These are phyloP conservation scores for Dichotomocladium elegans DNA, from an alignment of 371 early-diverging fungal genomes.

Conservation along the genomic window DNA sequence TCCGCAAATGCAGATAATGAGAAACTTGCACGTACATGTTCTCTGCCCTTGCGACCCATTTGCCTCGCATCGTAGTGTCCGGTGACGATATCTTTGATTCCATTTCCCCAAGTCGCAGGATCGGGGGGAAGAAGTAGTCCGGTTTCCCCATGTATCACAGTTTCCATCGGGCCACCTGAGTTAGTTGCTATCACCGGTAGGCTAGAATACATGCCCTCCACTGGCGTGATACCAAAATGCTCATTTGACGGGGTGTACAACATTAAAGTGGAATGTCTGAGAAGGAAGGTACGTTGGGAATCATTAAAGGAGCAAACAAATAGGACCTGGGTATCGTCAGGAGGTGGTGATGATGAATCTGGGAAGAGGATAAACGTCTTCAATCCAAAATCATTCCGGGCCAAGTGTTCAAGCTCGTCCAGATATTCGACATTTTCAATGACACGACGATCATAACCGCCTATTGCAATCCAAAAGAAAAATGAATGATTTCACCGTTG, in stretches of 20 bases:
- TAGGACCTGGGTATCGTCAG: slow-evolving; percentile 61
- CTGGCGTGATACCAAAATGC: slow-evolving; percentile 95
- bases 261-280: slow-evolving; percentile 60
- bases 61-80: slow-evolving; percentile 19
- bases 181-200: slow-evolving; percentile 87
- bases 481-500: too few species aligned
- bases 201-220: slow-evolving; percentile 91
- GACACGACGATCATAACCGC: slow-evolving; percentile 86
- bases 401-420: slow-evolving; percentile 61
- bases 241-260: slow-evolving; percentile 93
- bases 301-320: slow-evolving; percentile 90
- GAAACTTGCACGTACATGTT: slow-evolving; percentile 61
- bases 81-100: slow-evolving; percentile 46
- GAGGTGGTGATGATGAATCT: slow-evolving; percentile 17
- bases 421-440: slow-evolving; percentile 85
- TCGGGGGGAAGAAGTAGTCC: slow-evolving; percentile 71
- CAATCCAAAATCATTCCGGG: slow-evolving; percentile 37
- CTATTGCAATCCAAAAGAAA: slow-evolving; percentile 23
- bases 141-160: slow-evolving; percentile 68
- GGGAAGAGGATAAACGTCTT: slow-evolving; percentile 44
- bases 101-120: slow-evolving; percentile 62
- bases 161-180: slow-evolving; percentile 86
- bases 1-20: slow-evolving; percentile 64
- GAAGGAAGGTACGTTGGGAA: slow-evolving; percentile 69
- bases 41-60: slow-evolving; percentile 67